phyloP scores from a whole-genome alignment of 441 rosid species.

The Erysimum cheiri region DNA sequence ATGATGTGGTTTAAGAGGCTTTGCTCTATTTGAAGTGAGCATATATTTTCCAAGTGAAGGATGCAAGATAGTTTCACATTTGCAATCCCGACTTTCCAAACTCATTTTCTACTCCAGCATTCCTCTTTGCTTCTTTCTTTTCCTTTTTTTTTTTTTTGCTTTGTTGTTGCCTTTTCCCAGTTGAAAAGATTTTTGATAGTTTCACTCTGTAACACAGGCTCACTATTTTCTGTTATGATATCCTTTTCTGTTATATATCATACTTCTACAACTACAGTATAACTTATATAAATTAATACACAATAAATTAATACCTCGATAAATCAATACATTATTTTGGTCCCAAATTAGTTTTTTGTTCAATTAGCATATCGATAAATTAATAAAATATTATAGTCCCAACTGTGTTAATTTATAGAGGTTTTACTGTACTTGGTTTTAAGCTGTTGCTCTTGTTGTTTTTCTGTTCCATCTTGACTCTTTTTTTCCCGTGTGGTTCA shows the following conservation, averaged over 20 bases:
- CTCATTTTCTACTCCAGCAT: slow-evolving; percentile 14
- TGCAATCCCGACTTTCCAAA: slow-evolving; percentile 4
- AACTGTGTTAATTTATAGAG: too few relatives aligned
- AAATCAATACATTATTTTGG: too few relatives aligned
- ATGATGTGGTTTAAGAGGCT: slow-evolving; percentile 8
- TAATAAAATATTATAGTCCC: too few relatives aligned
- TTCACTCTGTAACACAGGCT: not conserved
- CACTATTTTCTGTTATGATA: slow-evolving; percentile 17
- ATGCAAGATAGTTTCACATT: slow-evolving; percentile 10
- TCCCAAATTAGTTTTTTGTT: too few relatives aligned
- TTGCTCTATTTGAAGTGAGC: not conserved
- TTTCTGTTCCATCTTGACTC: not conserved
- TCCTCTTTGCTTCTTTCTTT: not conserved
- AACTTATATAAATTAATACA: too few relatives aligned
- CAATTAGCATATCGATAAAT: too few relatives aligned
- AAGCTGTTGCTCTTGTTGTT: slow-evolving; percentile 14
- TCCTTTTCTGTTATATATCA: too few relatives aligned
- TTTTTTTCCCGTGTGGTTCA: slow-evolving; percentile 9
- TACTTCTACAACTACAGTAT: not conserved
- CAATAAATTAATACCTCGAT: too few relatives aligned
- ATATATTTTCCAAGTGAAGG: slow-evolving; percentile 22
- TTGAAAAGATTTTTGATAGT: slow-evolving; percentile 21
- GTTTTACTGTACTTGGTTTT: not conserved
- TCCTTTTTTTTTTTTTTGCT: not conserved
- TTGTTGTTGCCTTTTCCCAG: not conserved